These are phyloP conservation scores for Pseudevernia furfuracea DNA, from an alignment of 495 filamentous ascomycete genomes.

Conservation along the genomic window DNA sequence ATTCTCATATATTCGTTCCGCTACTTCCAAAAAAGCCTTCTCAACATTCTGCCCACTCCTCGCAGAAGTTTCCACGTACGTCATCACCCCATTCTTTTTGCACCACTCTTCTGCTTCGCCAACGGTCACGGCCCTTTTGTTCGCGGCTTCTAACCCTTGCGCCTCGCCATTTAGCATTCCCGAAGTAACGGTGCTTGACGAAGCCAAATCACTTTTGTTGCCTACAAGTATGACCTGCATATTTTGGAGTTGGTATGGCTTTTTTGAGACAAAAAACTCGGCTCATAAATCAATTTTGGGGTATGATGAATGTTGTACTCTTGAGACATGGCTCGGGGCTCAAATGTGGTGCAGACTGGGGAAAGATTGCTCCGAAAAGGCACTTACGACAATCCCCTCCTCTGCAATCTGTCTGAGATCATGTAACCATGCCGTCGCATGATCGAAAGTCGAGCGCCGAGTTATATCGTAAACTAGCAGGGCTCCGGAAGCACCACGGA, in stretches of 20 bases:
- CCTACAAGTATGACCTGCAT: conserved; percentile 92
- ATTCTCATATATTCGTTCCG: conserved; percentile 89
- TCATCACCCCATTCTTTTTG: conserved; percentile 65
- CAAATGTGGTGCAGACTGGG: no score
- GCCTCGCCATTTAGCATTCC: conserved; percentile 1
- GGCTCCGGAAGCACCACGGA: conserved; percentile 77
- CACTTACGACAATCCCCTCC: conserved; percentile 83
- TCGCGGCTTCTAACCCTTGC: conserved; percentile 35
- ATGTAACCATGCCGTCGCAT: conserved; percentile 82
- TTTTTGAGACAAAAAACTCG: no score
- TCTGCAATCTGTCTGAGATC: conserved; percentile 90
- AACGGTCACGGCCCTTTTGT: conserved; percentile 66
- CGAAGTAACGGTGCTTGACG: conserved; percentile 24
- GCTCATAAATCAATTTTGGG: no score
- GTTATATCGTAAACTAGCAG: conserved; percentile 94
- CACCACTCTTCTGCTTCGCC: conserved; percentile 88
- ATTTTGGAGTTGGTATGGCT: no score
- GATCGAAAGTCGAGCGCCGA: conserved; percentile 71
- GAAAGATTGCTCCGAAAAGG: no score
- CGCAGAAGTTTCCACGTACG: conserved; percentile 92
- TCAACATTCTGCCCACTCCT: conserved; percentile 93
- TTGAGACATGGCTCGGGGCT: no score
- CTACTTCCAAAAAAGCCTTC: conserved; percentile 83
- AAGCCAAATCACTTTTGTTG: conserved; percentile 81
- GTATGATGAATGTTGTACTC: no score